Base-by-base conservation (phyloP, 805 yeast species). In the Hanseniaspora lachancei region DNA sequence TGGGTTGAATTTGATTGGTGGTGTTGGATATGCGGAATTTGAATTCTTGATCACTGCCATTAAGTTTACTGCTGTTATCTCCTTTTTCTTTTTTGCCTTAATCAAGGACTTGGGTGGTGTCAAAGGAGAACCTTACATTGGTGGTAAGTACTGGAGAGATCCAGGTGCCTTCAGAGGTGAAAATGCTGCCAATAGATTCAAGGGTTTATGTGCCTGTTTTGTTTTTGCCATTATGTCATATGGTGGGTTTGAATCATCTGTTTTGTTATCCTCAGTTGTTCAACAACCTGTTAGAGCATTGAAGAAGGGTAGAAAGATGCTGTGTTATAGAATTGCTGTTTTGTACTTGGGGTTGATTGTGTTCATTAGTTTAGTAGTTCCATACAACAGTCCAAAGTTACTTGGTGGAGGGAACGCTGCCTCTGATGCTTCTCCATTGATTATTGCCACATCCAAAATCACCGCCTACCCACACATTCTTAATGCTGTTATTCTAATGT, bases 401-500 rank as follows among this genome's bases (percentile, higher is more conserved):
- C 69, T 70, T 63, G 81, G 81, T 29, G 62, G 72, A 2, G 62
- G 68, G 23, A 61, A 68, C 47, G 68, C 70, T 46, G 78, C 74
- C 58, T 72, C 77, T 47, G 68, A 77, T 29, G 80, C 84, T 1
- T 82, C 88, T n/a, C 87, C 88, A 34, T 82, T 77, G 61, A 85
- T 82, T 56, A 74, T 82, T 64, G 84, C 86, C 36, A 72, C 80
- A 54, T 66, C 73, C 34, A 54, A 54, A 7, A 85, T 86, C 58
- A 62, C 66, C 7, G 89, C 79, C 0, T 71, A 87, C 59, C 89
- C 89, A 40, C 84, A 82, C 61, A 75, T 88, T 48, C 73, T 88
- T 63, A 88, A 88, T 66, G 91, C 83, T 2, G 81, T 86, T 66
- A 83, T 88, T 61, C 69, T 88, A 64, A 68, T 85, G 42, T 83